Evolutionary conservation across 1,139 yeast genomes (phyloP), one percentile per base, ranked within the genome.

Genomic region (Candida albicans): DNA sequence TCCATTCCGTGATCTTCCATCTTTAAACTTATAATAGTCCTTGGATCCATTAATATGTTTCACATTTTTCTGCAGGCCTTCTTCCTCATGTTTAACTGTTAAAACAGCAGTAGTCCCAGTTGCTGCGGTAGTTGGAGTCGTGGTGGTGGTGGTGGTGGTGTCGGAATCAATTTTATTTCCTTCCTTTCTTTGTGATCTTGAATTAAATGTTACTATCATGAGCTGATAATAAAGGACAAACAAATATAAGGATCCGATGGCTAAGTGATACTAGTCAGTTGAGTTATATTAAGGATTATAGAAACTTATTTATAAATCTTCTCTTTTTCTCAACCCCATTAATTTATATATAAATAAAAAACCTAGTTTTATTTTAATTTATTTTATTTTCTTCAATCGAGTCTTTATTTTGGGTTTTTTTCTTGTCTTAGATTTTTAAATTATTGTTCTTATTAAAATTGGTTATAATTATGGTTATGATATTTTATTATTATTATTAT

Each of bases 1-100:
- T 0, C 93, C 93, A 51, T 70, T 70, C 51, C 72, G 70, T 2
- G 84, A 75, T 43, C 82, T 57, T 48, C 51, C 54, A 12, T 48
- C 42, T 43, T 48, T 47, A 42, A 46, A 44, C 35, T 44, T 45
- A 38, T 44, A 39, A 29, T 48, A 47, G 37, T 51, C 55, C 4
- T 40, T 42, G 11, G 52, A 35, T 37, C 45, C 50, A 18, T 42
- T 43, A 15, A 52, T 49, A 11, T 44, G 22, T 34, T 50, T 51
- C 5, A 48, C 34, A 11, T 34, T 34, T 12, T 40, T 36, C 29
- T n/a, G n/a, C n/a, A n/a, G 33, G 34, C 10, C 38, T 8, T 27
- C 9, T 27, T 15, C 29, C 12, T 31, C 12, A 6, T 27, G 27
- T 30, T 41, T 41, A 14, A 35, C 18, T 40, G 25, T 37, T 12